Base-by-base conservation (phyloP, 345 rosid species). In the Eucalyptus tenuipes region DNA sequence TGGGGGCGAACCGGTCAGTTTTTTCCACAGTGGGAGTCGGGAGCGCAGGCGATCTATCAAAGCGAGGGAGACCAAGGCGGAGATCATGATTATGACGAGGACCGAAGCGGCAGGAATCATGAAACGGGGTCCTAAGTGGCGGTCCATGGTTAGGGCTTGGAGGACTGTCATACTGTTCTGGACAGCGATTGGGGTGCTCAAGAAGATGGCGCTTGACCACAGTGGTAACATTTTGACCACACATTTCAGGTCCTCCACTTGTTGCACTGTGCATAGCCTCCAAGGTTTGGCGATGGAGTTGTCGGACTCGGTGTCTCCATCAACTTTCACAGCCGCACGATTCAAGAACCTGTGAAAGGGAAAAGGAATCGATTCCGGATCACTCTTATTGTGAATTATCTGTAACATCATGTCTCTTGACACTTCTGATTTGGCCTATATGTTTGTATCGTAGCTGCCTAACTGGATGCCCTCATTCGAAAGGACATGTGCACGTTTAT, bases 221-320 rank as follows among this genome's bases (percentile, higher is more conserved):
- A 92, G 81, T 17, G 95, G 97, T 53, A 91, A 81, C 84, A 94
- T 91, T 85, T 89, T 91, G 3, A 95, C 29, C 13, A 96, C 53
- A 27, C 88, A 64, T 89, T 95, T 96, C 4, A 94, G 91, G 91
- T 95, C 94, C 88, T 94, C 98, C 45, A 95, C 97, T 90, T 95
- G 94, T 47, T 94, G 93, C 64, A 94, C 92, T 14, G 93, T 81
- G 89, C 95, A 93, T 55, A 95, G 81, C 86, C 93, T 94, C 96
- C 96, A 94, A 7, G 85, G 90, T 85, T 85, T 93, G 24, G 89
- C 81, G 27, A 88, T 49, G 13, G 92, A 87, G n/a, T 88, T 90
- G 10, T 93, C 93, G 10, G 88, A 53, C 66, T 88, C 68, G 1
- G 88, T 75, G 87, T 92, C 95, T 5, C 91, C 94, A 86, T 93